Conservation (phyloP, 2,329 filamentous ascomycete genomes). For the Aureobasidium vineae region DNA sequence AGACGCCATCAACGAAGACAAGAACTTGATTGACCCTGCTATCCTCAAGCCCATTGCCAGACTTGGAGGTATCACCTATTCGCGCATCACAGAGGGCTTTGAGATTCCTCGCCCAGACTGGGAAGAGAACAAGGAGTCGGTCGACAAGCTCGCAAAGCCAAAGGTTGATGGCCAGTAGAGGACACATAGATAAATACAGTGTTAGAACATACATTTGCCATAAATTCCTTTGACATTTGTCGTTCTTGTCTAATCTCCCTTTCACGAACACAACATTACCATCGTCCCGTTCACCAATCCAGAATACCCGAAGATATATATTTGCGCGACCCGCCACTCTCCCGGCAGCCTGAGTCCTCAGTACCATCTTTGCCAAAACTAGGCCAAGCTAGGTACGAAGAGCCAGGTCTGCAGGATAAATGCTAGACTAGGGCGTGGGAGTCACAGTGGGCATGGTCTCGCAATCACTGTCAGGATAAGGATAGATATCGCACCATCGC, state of each 20-base stretch:
- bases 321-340: too few species aligned
- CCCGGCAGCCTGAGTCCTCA: too few species aligned
- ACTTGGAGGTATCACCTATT: conserved; percentile 84
- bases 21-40: conserved; percentile 68
- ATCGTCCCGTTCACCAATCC: too few species aligned
- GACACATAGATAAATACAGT: neutral
- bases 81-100: conserved; percentile 63
- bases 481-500: neutral
- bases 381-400: too few species aligned
- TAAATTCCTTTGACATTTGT: too few species aligned
- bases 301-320: too few species aligned
- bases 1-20: conserved; percentile 79
- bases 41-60: conserved; percentile 73
- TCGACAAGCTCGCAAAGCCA: conserved; percentile 52
- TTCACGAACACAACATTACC: too few species aligned
- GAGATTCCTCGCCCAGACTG: conserved; percentile 65
- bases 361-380: too few species aligned
- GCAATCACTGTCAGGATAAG: neutral
- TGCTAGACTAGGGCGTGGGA: too few species aligned
- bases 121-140: conserved; percentile 53
- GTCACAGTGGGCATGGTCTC: neutral
- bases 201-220: neutral
- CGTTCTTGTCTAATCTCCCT: too few species aligned
- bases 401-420: too few species aligned
- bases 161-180: conserved; percentile 42